Conservation (phyloP, 176 grass and related monocot species). For the Canna indica region DNA sequence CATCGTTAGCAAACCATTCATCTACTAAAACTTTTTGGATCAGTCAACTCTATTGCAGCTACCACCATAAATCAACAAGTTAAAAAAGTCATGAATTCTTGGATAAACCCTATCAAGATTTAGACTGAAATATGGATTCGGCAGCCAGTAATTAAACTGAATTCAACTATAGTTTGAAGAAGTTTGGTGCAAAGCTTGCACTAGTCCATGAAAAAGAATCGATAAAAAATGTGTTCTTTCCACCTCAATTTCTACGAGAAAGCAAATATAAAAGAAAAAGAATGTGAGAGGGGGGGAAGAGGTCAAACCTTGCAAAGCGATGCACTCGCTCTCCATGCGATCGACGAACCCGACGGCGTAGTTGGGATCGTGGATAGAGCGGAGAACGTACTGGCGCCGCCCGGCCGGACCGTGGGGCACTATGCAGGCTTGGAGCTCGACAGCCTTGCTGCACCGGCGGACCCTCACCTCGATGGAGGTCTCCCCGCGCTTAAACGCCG, state of each 20-base stretch:
- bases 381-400: conserved; percentile 59
- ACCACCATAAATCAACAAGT: not conserved
- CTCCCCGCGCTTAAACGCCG: conserved; percentile 58
- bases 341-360: conserved; percentile 88
- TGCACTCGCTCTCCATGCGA: conserved; percentile 82
- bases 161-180: not conserved
- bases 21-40: too few species aligned
- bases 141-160: not conserved
- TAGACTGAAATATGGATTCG: too few species aligned
- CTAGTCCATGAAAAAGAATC: not conserved
- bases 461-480: conserved; percentile 76
- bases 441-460: conserved; percentile 19
- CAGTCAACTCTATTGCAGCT: not conserved
- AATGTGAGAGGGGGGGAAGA: not conserved
- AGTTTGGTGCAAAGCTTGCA: not conserved
- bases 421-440: conserved; percentile 84
- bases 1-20: too few species aligned
- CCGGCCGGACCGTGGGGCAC: conserved; percentile 45
- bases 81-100: not conserved
- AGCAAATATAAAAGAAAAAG: not conserved
- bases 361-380: conserved; percentile 89
- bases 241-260: not conserved
- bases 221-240: not conserved
- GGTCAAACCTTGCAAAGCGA: conserved; percentile 68
- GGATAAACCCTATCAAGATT: not conserved